Conservation (phyloP, 164 flowering plant species). For the Stephania japonica region DNA sequence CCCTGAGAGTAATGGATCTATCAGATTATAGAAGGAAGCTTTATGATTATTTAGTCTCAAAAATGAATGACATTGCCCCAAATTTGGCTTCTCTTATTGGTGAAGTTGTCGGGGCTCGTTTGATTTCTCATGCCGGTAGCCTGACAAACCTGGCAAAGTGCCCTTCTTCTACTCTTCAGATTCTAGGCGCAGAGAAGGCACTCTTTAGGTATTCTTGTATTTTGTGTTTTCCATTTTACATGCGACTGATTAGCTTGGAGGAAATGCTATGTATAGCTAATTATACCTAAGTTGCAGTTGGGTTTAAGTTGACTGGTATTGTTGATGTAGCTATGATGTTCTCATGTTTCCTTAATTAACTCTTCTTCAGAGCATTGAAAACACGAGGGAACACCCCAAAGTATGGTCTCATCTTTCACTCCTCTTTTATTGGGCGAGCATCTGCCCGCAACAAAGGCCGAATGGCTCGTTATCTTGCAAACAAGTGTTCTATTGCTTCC, state of each 20-base stretch:
- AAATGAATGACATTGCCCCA: constrained; percentile 98
- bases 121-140: constrained; percentile 99
- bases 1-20: constrained; percentile 91
- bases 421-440: constrained; percentile 96
- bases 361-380: constrained; percentile 70
- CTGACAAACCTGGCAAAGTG: constrained; percentile 96
- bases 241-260: neutral
- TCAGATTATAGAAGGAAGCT: constrained; percentile 83
- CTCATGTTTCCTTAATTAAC: neutral
- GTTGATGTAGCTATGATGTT: neutral
- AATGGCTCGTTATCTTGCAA: constrained; percentile 97
- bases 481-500: constrained; percentile 97
- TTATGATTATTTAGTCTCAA: constrained; percentile 80
- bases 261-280: neutral
- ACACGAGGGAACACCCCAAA: constrained; percentile 96
- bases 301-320: neutral
- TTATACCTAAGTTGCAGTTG: neutral
- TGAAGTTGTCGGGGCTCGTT: constrained; percentile 91
- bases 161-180: constrained; percentile 99
- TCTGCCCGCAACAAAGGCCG: constrained; percentile 90
- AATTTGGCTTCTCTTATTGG: constrained; percentile 95
- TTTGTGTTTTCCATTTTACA: neutral
- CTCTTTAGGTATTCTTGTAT: constrained; percentile 69
- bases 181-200: constrained; percentile 99
- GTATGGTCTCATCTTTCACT: constrained; percentile 94